Evolutionary conservation across 805 yeast genomes (phyloP).

Genomic region (Babjeviella inositovora): DNA sequence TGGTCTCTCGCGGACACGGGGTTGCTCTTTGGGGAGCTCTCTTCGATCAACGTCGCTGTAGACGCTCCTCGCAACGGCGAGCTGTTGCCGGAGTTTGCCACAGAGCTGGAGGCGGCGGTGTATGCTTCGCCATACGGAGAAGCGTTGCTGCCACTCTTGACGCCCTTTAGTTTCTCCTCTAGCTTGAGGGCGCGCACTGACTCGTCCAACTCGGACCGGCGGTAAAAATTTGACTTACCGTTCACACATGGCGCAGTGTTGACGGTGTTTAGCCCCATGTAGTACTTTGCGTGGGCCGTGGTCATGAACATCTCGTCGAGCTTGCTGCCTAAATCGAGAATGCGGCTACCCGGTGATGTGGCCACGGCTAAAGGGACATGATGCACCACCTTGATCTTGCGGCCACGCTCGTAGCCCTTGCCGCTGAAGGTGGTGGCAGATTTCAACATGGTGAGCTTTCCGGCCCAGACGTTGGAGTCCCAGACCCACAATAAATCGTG

Average conservation of each 20-base stretch:
- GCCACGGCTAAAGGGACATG: conserved; percentile 62
- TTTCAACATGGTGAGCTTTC: conserved; percentile 44
- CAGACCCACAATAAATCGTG: conserved; percentile 71
- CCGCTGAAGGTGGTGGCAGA: conserved; percentile 38
- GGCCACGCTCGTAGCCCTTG: conserved; percentile 6
- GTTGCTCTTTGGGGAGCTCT: not conserved
- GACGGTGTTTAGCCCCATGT: conserved; percentile 58
- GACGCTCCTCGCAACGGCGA: not conserved
- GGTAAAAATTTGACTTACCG: conserved; percentile 74
- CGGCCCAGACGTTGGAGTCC: conserved; percentile 76
- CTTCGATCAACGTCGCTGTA: no score
- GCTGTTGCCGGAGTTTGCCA: not conserved
- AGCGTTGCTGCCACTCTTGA: no score
- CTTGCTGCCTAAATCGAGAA: conserved; percentile 35
- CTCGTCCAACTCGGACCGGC: conserved; percentile 45
- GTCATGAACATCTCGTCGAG: conserved; percentile 76
- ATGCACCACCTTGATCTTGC: conserved; percentile 55
- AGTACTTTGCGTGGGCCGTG: conserved; percentile 77
- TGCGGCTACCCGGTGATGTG: conserved; percentile 6
- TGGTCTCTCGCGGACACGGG: conserved; percentile 8
- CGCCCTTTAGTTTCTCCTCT: not conserved
- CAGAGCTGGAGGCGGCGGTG: conserved; percentile 5
- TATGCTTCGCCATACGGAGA: no score
- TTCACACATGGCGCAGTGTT: conserved; percentile 80
- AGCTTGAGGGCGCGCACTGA: no score